Evolutionary conservation across 176 grass and related monocot genomes (phyloP).

Genomic region (Paspalum notatum): DNA sequence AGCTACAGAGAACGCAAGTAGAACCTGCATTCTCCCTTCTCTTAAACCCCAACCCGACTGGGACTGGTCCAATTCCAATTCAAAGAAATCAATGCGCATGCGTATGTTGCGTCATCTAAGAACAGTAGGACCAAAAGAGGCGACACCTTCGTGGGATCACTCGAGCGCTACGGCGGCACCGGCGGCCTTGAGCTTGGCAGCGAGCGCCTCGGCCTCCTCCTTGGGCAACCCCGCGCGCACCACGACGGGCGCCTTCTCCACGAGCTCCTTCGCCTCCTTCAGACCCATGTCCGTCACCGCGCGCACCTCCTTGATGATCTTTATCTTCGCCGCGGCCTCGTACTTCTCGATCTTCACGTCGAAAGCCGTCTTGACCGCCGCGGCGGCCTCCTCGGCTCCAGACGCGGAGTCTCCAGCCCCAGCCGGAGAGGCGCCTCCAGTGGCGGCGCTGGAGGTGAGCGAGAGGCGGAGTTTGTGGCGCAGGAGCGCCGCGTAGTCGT

Average conservation of each 20-base stretch:
- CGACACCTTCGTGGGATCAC: constrained; percentile 53
- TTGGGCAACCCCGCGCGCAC: constrained; percentile 79
- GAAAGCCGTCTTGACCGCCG: constrained; percentile 69
- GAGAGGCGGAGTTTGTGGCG: constrained; percentile 73
- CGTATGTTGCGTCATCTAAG: constrained; percentile 1
- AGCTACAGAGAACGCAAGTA: constrained; percentile 45
- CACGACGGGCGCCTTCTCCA: constrained; percentile 91
- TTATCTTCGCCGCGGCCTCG: constrained; percentile 91
- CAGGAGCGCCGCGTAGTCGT: constrained; percentile 71
- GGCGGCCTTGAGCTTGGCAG: constrained; percentile 84
- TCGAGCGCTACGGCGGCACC: constrained; percentile 84
- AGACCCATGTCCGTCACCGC: constrained; percentile 86
- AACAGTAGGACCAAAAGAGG: constrained; percentile 31
- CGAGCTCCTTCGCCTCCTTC: constrained; percentile 96
- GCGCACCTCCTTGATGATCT: constrained; percentile 98
- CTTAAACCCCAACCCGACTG: constrained; percentile 7
- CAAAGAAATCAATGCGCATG: constrained; percentile 36
- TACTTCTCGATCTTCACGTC: constrained; percentile 95
- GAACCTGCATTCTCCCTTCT: constrained; percentile 33
- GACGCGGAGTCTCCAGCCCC: constrained; percentile 31
- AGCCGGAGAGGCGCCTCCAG: constrained; percentile 11
- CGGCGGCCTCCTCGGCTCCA: constrained; percentile 40
- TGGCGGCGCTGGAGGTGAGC: constrained; percentile 46
- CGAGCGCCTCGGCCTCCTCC: constrained; percentile 91
- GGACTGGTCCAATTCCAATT: constrained; percentile 28